Evolutionary conservation across 345 rosid genomes (phyloP), one percentile per base, ranked within the genome.

Genomic region (Citropsis articulata): DNA sequence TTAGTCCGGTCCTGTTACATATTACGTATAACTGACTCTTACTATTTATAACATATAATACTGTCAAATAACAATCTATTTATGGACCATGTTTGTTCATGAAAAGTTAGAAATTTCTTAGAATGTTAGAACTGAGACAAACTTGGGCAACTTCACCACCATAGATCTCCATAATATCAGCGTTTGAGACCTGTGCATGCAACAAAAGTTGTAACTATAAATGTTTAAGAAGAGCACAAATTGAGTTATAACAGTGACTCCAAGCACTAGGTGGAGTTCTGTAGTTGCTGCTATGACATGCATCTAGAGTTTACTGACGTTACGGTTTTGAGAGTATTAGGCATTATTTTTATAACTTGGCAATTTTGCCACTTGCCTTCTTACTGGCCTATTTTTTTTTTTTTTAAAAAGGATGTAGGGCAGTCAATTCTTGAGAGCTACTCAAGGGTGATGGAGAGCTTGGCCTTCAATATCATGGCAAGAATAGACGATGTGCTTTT

Each of bases 331-430:
- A 53, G 75, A 19, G 36, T 25, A 69, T 69, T 45, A 45, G n/a
- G n/a, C 27, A 69, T 12, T 2, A 10, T 69, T 45, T 1, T 31
- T 36, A 7, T 66, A 16, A 1, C 56, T 12, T 18, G n/a, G 35
- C 28, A 28, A 2, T 45, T 55, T 69, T 45, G 36, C 72, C 33
- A 25, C 50, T 28, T 8, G 21, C 63, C 65, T 53, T 71, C 35
- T 30, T 6, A 42, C 33, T 67, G 30, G 8, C 36, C 12, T 62
- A 81, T 81, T 45, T 38, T 63, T 7, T 72, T 66, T 71, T 28
- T n/a, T n/a, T n/a, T n/a, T n/a, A n/a, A n/a, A 80, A 89, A 97
- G 98, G 99, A 97, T 87, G 98, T 97, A 66, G 99, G 99, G 64
- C 98, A 94, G 75, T 92, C 98, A 2, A 94, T 97, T 75, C 92